Evolutionary conservation across 768 basidiomycete species (phyloP).

Genomic region (Serendipita sp.): DNA sequence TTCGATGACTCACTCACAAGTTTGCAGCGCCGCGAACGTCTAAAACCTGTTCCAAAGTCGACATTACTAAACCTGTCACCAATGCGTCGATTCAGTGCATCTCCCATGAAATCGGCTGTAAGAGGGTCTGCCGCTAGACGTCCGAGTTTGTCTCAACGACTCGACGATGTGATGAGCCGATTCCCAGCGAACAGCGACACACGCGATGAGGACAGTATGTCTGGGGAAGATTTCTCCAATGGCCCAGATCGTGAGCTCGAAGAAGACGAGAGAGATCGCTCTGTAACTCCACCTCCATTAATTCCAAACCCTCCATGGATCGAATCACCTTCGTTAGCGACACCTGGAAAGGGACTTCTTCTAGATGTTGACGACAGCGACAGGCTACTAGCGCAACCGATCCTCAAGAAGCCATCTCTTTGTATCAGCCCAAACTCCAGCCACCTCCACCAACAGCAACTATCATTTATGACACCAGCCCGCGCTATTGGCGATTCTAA

Average conservation of each 20-base stretch:
- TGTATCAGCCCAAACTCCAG: conserved; percentile 5
- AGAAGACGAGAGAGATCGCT: conserved; percentile 1
- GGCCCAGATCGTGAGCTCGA: not conserved
- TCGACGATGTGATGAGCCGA: conserved; percentile 3
- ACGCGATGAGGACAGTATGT: not conserved
- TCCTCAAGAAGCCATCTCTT: not conserved
- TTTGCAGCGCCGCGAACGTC: not conserved
- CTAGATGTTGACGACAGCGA: not conserved
- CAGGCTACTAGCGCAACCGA: not conserved
- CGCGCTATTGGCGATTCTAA: not conserved
- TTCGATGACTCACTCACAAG: not conserved
- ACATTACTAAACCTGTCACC: conserved; percentile 1
- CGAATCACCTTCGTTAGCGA: not conserved
- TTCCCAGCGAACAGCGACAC: not conserved
- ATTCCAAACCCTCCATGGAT: conserved; percentile 1
- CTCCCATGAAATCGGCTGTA: not conserved
- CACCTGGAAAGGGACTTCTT: not conserved
- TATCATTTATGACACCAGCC: not conserved
- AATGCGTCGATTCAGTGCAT: not conserved
- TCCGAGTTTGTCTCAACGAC: not conserved
- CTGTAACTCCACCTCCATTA: not conserved
- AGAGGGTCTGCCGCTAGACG: not conserved
- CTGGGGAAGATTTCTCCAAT: not conserved
- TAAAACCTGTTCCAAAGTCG: not conserved
- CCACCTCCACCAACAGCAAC: not conserved